Evolutionary conservation across 2,329 filamentous ascomycete genomes (phyloP), one percentile per base, ranked within the genome.

Genomic region (Cryphonectria nitschkei): DNA sequence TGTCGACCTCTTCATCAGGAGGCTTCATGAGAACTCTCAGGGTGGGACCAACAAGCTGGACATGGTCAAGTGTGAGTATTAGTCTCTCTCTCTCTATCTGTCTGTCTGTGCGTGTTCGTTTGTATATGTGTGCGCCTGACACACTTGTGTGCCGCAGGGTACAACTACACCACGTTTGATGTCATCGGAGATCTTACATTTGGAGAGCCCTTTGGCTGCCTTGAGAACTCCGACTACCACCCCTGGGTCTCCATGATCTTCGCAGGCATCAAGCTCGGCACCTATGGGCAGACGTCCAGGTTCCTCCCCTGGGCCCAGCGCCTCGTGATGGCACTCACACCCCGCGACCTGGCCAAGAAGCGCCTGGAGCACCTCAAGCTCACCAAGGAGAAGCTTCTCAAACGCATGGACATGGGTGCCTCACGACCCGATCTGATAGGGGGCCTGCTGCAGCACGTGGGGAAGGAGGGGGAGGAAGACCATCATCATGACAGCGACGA

Each of bases 231-330:
- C 14, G 26, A 65, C 29, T 73, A 73, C 26, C 69, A 73, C 54
- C 69, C 69, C 1, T 73, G 71, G 71, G 65, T 73, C 3, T 37
- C 71, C 37, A 70, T 73, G 69, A 67, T 73, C 69, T 73, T 73
- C 39, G 43, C 66, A 8, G 50, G 39, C n/a, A 67, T 73, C 64
- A 73, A 71, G 32, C 2, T 54, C 9, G 41, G 50, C 11, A 65
- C 58, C 9, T 68, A 67, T 7, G n/a, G 56, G 13, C 54, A 66
- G 16, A 19, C 46, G 14, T 60, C 67, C 16, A 67, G 22, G 7
- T 68, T 63, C n/a, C 67, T 67, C 52, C 70, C 70, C 0, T 65
- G 63, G 66, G 46, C 69, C 32, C 56, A 63, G 26, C 14, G 2
- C 6, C 32, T 58, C 43, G 16, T 72, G 9, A 37, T 67, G 16